These are phyloP conservation scores for Lepidopterella palustris DNA, from an alignment of 495 filamentous ascomycete genomes.

Conservation along the genomic window DNA sequence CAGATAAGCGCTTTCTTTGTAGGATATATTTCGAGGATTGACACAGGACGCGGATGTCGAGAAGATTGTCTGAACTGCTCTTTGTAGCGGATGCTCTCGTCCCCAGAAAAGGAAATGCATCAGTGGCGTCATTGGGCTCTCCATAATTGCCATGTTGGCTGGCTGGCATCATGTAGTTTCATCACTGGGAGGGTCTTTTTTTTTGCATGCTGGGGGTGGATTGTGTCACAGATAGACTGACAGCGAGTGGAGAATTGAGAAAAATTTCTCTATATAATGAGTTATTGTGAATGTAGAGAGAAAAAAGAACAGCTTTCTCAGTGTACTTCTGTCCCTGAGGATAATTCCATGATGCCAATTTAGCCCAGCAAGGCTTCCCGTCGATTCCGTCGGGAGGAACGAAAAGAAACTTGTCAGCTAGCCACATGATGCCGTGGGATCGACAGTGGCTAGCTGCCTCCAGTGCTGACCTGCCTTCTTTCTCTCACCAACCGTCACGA, in stretches of 20 bases:
- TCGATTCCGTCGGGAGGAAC: too few species aligned
- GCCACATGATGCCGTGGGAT: too few species aligned
- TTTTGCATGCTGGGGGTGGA: background rate
- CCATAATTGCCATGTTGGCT: background rate
- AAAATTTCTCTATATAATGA: background rate
- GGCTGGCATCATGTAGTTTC: background rate
- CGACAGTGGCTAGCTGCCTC: too few species aligned
- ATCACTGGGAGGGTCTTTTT: background rate
- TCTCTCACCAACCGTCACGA: too few species aligned
- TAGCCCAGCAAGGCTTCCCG: too few species aligned
- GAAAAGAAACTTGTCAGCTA: too few species aligned
- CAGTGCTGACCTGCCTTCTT: too few species aligned
- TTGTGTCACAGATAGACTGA: background rate
- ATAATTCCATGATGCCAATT: too few species aligned
- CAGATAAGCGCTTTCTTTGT: background rate
- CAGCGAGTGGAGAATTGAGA: background rate
- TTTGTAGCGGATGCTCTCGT: background rate
- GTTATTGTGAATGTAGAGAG: too few species aligned
- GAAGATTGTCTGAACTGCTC: background rate
- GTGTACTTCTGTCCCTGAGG: too few species aligned
- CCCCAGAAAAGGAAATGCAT: background rate
- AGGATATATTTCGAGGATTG: background rate
- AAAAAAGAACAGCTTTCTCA: too few species aligned
- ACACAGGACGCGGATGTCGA: too few species aligned
- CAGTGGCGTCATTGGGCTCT: background rate